phyloP scores from a whole-genome alignment of 2,329 filamentous ascomycete genomes.

The Tolypocladium pustulatum region DNA sequence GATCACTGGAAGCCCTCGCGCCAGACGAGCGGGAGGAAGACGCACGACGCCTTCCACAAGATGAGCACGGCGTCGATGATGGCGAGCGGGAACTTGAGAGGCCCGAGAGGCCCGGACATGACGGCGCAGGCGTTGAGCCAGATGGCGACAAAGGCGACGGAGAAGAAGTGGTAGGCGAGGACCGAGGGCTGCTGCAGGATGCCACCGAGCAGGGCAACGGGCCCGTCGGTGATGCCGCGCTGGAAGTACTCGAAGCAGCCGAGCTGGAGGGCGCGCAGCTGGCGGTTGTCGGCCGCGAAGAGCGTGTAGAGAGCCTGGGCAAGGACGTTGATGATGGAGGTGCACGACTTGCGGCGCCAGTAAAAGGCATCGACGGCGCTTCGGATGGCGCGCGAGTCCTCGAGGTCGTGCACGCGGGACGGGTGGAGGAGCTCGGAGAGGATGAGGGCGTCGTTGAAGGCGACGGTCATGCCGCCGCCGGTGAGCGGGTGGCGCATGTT shows the following conservation, averaged over 20 bases:
- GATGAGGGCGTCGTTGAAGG: slow-evolving; percentile 81
- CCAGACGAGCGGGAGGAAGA: slow-evolving; percentile 75
- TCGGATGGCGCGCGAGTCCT: slow-evolving; percentile 55
- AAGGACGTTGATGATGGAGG: slow-evolving; percentile 92
- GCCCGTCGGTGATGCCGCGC: slow-evolving; percentile 63
- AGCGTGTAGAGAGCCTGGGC: slow-evolving; percentile 86
- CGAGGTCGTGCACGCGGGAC: slow-evolving; percentile 54
- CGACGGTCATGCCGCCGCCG: slow-evolving; percentile 96
- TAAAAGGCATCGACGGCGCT: slow-evolving; percentile 67
- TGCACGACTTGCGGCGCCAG: slow-evolving; percentile 74
- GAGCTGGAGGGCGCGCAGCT: slow-evolving; percentile 70
- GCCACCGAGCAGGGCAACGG: slow-evolving; percentile 71
- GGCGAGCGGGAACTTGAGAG: slow-evolving; percentile 44
- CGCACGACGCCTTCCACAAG: slow-evolving; percentile 69
- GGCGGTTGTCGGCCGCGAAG: slow-evolving; percentile 73
- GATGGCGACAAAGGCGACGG: slow-evolving; percentile 79
- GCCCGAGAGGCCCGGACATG: slow-evolving; percentile 22
- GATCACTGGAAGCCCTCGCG: slow-evolving; percentile 40
- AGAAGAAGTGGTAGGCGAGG: slow-evolving; percentile 89
- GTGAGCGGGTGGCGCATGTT: slow-evolving; percentile 99
- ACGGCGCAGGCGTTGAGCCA: slow-evolving; percentile 45
- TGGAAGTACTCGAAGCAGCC: slow-evolving; percentile 94
- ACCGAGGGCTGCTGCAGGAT: slow-evolving; percentile 67
- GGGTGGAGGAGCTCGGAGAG: slow-evolving; percentile 67
- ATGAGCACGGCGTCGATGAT: slow-evolving; percentile 57